A percentile compares a stretch with the other conserved stretches of the same genome.
phyloP scores from a whole-genome alignment of 768 basidiomycete genomes.

The Chalciporus piperatus region DNA sequence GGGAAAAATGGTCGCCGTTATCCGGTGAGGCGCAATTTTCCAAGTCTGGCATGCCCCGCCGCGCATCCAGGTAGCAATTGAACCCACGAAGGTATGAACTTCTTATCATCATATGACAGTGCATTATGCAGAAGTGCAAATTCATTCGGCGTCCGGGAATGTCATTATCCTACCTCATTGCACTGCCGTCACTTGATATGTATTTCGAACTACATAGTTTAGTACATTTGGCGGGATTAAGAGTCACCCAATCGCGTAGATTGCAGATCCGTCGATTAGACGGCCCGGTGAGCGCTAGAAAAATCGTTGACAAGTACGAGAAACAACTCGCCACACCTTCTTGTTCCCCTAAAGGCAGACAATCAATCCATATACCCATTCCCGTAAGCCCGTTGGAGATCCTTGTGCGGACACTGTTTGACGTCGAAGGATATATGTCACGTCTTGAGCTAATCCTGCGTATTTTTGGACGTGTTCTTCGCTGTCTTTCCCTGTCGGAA shows the following conservation, averaged over 20 bases:
- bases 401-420: not conserved
- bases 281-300: not conserved
- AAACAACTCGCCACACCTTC: not conserved
- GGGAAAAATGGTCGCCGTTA: conserved; percentile 18
- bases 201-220: too few species aligned
- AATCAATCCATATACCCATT: not conserved
- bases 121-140: conserved; percentile 4
- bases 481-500: not conserved
- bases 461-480: not conserved
- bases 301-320: not conserved
- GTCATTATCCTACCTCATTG: conserved; percentile 12
- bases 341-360: not conserved
- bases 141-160: conserved; percentile 10
- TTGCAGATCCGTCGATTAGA: conserved; percentile 15
- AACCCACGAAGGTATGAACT: conserved; percentile 15
- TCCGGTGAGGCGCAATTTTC: conserved; percentile 21
- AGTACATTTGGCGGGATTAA: not conserved
- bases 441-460: not conserved
- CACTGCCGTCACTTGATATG: conserved; percentile 12
- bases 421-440: not conserved
- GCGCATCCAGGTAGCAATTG: conserved; percentile 1
- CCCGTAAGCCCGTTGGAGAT: not conserved
- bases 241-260: conserved; percentile 11
- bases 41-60: conserved; percentile 16
- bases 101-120: conserved; percentile 12